A percentile compares a stretch with the other conserved stretches of the same genome.
phyloP scores from a whole-genome alignment of 352 stramenopile genomes.

The Aphanomyces cochlioides region DNA sequence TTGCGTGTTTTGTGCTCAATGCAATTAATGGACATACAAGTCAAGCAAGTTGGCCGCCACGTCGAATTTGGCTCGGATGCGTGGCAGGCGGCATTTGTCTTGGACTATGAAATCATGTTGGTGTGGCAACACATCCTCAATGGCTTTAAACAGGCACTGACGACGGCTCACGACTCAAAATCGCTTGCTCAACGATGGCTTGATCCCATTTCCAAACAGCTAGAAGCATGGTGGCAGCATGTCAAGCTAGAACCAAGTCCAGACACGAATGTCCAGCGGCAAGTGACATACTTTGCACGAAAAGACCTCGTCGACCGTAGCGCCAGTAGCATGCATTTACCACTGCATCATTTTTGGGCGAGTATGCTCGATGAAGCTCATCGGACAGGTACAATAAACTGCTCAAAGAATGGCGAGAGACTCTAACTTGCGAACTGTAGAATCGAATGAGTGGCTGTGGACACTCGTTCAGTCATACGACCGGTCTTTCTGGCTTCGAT shows the following conservation, averaged over 20 bases:
- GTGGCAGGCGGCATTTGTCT: conserved; percentile 79
- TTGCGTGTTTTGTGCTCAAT: conserved; percentile 59
- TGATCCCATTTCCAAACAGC: conserved; percentile 28
- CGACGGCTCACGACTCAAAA: not conserved
- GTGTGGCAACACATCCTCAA: conserved; percentile 39
- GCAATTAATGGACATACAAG: conserved; percentile 81
- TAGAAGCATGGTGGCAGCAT: conserved; percentile 12
- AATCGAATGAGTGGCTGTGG: not conserved
- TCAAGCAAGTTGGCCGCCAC: conserved; percentile 57
- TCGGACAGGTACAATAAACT: not conserved
- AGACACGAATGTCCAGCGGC: not conserved
- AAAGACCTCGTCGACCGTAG: conserved; percentile 14
- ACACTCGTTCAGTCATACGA: conserved; percentile 32
- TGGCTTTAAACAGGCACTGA: not conserved
- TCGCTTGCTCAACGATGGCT: not conserved
- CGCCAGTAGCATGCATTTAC: conserved; percentile 67
- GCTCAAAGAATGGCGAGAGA: too few species aligned
- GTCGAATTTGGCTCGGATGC: conserved; percentile 82
- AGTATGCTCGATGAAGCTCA: conserved; percentile 44
- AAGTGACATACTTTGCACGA: conserved; percentile 2
- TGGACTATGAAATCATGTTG: conserved; percentile 80
- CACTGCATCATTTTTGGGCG: conserved; percentile 74
- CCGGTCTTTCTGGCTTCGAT: conserved; percentile 46
- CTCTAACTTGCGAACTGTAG: not conserved
- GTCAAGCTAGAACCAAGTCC: conserved; percentile 21